Evolutionary conservation across 768 basidiomycete species (phyloP).

Genomic region (Lepiota brunneoincarnata): DNA sequence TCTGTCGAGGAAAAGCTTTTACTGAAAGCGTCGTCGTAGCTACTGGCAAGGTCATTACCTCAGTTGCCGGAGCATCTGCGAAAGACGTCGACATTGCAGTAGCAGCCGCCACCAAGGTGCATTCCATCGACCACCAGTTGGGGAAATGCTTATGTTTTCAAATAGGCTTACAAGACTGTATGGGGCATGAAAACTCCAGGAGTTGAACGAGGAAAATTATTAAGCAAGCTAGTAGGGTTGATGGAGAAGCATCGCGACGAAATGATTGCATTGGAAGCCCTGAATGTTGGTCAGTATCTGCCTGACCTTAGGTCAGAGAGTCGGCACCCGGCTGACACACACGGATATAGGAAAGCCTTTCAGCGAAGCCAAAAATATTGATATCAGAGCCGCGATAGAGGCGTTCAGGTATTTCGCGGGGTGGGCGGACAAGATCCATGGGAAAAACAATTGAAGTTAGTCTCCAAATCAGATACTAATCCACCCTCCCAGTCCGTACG

Average conservation of each 20-base stretch:
- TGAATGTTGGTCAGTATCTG: slow-evolving; percentile 55
- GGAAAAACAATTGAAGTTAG: slow-evolving; percentile 67
- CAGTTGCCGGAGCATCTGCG: slow-evolving; percentile 54
- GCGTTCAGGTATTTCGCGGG: slow-evolving; percentile 81
- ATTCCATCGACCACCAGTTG: too few species aligned
- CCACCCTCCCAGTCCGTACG: background rate
- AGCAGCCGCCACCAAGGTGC: slow-evolving; percentile 56
- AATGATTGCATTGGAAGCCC: slow-evolving; percentile 69
- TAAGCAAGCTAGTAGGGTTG: slow-evolving; percentile 62
- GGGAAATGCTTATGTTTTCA: background rate
- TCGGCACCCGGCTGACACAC: background rate
- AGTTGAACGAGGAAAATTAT: slow-evolving; percentile 45
- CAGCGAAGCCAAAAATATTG: slow-evolving; percentile 41
- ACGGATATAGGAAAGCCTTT: slow-evolving; percentile 53
- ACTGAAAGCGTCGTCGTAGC: slow-evolving; percentile 31
- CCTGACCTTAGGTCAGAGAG: background rate
- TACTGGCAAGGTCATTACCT: slow-evolving; percentile 61
- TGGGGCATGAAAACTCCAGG: slow-evolving; percentile 71
- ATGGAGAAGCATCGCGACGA: slow-evolving; percentile 62
- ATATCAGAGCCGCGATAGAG: slow-evolving; percentile 45
- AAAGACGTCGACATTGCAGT: slow-evolving; percentile 82
- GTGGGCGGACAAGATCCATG: slow-evolving; percentile 84
- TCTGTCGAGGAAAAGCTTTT: background rate
- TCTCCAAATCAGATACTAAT: background rate
- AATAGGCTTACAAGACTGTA: slow-evolving; percentile 44